Conservation (phyloP, 352 stramenopile species). For the Globisporangium spinosum region DNA sequence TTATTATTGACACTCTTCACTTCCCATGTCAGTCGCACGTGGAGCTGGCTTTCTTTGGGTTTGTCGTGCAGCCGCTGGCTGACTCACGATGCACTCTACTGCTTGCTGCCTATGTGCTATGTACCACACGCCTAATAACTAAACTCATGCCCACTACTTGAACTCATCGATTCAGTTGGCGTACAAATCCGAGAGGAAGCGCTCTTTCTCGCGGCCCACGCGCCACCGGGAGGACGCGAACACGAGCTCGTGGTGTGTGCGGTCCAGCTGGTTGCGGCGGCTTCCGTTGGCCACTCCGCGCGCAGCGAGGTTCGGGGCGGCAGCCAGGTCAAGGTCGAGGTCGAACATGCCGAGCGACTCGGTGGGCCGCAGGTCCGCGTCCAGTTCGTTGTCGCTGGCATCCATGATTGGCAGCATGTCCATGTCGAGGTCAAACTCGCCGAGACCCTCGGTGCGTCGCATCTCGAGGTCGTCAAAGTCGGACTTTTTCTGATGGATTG, state of each 20-base stretch:
- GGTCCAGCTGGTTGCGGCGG: background rate
- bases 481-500: background rate
- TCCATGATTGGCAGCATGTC: background rate
- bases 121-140: background rate
- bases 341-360: background rate
- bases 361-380: background rate
- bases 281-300: background rate
- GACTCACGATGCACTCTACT: background rate
- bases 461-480: constrained; percentile 3
- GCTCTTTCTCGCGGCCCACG: background rate
- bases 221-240: background rate
- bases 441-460: constrained; percentile 5
- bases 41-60: background rate
- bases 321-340: background rate
- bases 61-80: background rate
- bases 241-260: constrained; percentile 4
- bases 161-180: background rate
- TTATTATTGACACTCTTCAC: background rate
- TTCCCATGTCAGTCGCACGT: background rate
- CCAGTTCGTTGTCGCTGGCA: background rate
- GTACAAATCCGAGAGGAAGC: constrained; percentile 11
- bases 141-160: background rate
- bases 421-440: constrained; percentile 10
- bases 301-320: background rate
- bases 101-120: background rate